phyloP scores from a whole-genome alignment of 176 grass and related monocot genomes.

The Metroxylon sagu region DNA sequence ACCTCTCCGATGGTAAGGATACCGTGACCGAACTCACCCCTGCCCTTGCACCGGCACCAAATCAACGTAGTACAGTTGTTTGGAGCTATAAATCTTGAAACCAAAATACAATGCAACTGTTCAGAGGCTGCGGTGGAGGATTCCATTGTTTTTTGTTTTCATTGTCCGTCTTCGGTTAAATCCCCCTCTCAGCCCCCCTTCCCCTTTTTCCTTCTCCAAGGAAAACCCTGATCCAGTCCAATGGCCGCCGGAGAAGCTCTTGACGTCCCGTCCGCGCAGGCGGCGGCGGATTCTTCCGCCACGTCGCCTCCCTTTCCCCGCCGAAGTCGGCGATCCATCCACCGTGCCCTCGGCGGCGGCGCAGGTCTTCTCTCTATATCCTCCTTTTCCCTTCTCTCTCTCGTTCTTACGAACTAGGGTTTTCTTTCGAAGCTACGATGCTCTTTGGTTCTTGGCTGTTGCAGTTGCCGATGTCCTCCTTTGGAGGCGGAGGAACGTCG shows the following conservation, averaged over 20 bases:
- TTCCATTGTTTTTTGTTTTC: no score
- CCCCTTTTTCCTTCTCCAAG: no score
- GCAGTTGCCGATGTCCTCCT: conserved; percentile 90
- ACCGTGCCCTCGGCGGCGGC: conserved; percentile 68
- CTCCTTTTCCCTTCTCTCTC: not conserved
- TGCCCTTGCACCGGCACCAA: no score
- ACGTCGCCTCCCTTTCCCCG: conserved; percentile 25
- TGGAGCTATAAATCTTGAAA: no score
- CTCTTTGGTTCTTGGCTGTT: not conserved
- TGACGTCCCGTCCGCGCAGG: not conserved
- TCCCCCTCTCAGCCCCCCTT: no score
- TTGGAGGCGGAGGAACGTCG: conserved; percentile 69
- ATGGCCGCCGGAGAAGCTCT: not conserved
- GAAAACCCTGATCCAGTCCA: no score
- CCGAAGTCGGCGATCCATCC: conserved; percentile 35
- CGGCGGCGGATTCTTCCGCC: conserved; percentile 17
- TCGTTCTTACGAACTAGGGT: not conserved
- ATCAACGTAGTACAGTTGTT: no score
- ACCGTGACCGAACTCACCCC: no score
- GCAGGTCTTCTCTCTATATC: conserved; percentile 31
- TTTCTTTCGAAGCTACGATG: not conserved
- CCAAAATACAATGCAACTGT: no score
- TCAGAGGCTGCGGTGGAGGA: no score
- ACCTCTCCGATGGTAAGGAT: no score
- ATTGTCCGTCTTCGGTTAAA: no score